Evolutionary conservation across 345 rosid species (phyloP).

Genomic region (Moringa oleifera): DNA sequence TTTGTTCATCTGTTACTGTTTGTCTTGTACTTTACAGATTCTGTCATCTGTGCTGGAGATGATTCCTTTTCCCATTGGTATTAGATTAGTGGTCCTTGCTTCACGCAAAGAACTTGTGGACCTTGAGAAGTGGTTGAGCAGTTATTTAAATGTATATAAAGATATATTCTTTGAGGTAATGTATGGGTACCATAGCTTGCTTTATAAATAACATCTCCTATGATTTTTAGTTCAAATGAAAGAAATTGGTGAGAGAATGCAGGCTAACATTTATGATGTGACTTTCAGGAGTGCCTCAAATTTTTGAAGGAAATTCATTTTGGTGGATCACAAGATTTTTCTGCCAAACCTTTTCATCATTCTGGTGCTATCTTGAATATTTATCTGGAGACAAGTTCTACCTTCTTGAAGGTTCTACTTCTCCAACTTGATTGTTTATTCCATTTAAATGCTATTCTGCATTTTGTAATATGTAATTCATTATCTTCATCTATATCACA

Average conservation of each 20-base stretch:
- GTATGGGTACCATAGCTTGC: background rate
- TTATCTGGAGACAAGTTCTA: conserved; percentile 54
- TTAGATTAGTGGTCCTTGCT: conserved; percentile 83
- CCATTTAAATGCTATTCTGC: background rate
- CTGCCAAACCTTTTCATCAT: conserved; percentile 54
- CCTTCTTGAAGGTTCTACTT: conserved; percentile 59
- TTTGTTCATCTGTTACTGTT: conserved; percentile 9
- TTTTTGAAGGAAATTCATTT: conserved; percentile 69
- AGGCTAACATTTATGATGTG: conserved; percentile 16
- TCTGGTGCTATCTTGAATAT: conserved; percentile 46
- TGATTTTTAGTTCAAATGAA: conserved; percentile 1
- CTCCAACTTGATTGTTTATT: background rate
- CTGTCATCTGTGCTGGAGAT: conserved; percentile 59
- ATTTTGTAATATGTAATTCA: background rate
- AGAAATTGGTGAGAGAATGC: conserved; percentile 8
- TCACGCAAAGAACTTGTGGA: conserved; percentile 66
- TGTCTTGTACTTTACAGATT: conserved; percentile 44
- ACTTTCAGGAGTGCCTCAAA: conserved; percentile 82
- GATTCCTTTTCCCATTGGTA: conserved; percentile 60
- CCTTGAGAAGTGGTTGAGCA: conserved; percentile 79
- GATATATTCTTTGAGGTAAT: conserved; percentile 79
- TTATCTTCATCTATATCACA: conserved; percentile 14
- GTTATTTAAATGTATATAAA: conserved; percentile 51
- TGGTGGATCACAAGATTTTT: conserved; percentile 55
- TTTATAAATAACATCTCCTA: background rate